These are phyloP conservation scores for Trichoderma koningii DNA, from an alignment of 2,329 filamentous ascomycete genomes.

Conservation along the genomic window DNA sequence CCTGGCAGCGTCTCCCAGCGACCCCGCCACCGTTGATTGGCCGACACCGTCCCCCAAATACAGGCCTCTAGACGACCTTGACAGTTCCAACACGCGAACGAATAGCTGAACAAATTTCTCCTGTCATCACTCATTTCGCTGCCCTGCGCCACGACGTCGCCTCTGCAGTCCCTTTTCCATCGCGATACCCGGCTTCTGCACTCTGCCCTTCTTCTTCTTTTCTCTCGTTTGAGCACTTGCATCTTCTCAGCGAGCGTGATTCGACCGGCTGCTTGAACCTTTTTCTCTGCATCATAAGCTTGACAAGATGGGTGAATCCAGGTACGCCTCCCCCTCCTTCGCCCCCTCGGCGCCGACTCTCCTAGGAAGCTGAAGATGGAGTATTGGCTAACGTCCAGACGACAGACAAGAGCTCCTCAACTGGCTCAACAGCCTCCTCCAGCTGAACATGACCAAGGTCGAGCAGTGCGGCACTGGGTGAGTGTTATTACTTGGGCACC, in stretches of 20 bases:
- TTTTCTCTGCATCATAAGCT: constrained; percentile 26
- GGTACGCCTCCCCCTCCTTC: constrained; percentile 38
- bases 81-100: constrained; percentile 30
- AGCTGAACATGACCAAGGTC: constrained; percentile 97
- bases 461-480: constrained; percentile 99
- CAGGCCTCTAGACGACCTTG: constrained; percentile 29
- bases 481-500: constrained; percentile 45
- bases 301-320: constrained; percentile 52
- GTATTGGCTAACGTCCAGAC: neutral
- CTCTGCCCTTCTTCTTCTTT: neutral
- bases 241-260: constrained; percentile 1
- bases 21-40: constrained; percentile 46
- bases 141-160: constrained; percentile 24
- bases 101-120: constrained; percentile 33
- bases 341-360: constrained; percentile 9
- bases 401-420: constrained; percentile 89
- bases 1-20: constrained; percentile 31
- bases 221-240: neutral
- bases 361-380: neutral
- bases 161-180: constrained; percentile 26
- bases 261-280: constrained; percentile 23
- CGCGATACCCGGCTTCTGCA: constrained; percentile 25
- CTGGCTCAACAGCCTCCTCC: constrained; percentile 97
- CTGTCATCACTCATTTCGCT: constrained; percentile 27
- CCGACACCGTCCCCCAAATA: constrained; percentile 34